phyloP scores from a whole-genome alignment of 2,329 filamentous ascomycete species.

The Claviceps monticola region DNA sequence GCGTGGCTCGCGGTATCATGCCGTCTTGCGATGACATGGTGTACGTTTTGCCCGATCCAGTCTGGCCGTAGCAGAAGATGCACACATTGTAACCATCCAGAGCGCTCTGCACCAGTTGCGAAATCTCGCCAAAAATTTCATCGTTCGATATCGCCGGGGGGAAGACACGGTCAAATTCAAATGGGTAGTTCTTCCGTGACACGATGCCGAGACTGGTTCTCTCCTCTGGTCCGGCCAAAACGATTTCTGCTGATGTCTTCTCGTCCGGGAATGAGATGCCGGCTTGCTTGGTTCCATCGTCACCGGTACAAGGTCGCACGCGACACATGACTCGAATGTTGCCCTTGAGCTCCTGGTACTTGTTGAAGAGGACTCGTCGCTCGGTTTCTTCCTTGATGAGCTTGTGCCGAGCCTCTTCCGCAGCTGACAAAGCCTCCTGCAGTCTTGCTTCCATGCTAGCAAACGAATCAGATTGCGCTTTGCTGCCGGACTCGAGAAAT shows the following conservation, averaged over 20 bases:
- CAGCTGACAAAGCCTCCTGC: conserved; percentile 59
- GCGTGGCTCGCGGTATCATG: conserved; percentile 88
- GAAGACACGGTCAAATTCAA: conserved; percentile 90
- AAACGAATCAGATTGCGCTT: conserved; percentile 78
- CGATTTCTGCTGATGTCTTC: conserved; percentile 77
- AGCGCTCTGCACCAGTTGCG: conserved; percentile 89
- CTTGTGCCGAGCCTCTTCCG: conserved; percentile 62
- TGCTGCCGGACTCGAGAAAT: conserved; percentile 79
- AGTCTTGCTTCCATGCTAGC: conserved; percentile 67
- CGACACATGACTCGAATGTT: conserved; percentile 98
- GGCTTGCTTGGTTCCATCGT: conserved; percentile 50
- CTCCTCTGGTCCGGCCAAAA: conserved; percentile 70
- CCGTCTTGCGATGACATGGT: conserved; percentile 88
- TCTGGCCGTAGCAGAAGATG: conserved; percentile 98
- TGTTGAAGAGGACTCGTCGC: conserved; percentile 85
- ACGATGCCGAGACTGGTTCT: conserved; percentile 65
- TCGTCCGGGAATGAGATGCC: conserved; percentile 68
- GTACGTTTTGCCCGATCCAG: conserved; percentile 89
- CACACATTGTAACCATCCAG: conserved; percentile 97
- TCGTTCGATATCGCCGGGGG: conserved; percentile 62
- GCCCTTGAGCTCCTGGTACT: conserved; percentile 93
- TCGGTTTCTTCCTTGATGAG: conserved; percentile 84
- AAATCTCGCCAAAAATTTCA: conserved; percentile 91
- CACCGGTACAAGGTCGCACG: conserved; percentile 60
- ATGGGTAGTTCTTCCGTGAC: conserved; percentile 66